Percentiles rank a stretch among this genome's conserved stretches.
Conservation (phyloP, 306 rosid genomes). For the Ceratonia siliqua region DNA sequence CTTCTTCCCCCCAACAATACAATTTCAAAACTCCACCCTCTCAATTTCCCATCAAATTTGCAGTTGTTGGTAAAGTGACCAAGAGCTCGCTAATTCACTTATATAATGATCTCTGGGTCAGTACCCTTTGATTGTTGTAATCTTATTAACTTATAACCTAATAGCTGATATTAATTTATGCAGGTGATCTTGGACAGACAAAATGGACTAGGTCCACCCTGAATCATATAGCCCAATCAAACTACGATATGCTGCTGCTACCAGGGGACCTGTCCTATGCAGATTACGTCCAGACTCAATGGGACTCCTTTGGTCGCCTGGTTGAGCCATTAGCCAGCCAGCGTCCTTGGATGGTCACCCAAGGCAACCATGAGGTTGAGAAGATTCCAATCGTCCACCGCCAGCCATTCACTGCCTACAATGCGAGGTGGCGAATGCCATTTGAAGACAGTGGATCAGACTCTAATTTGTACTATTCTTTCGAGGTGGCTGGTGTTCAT, state of each 20-base stretch:
- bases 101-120: too few relatives aligned
- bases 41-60: conserved; percentile 70
- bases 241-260: conserved; percentile 70
- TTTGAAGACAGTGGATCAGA: conserved; percentile 63
- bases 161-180: too few relatives aligned
- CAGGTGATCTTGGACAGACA: conserved; percentile 94
- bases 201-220: conserved; percentile 75
- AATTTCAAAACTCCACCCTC: conserved; percentile 70
- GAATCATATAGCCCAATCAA: conserved; percentile 48
- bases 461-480: conserved; percentile 87
- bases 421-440: conserved; percentile 87
- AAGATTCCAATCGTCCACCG: conserved; percentile 41
- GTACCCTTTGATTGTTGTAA: too few relatives aligned
- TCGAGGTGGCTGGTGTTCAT: conserved; percentile 72
- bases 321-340: conserved; percentile 76
- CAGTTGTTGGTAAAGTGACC: conserved; percentile 51
- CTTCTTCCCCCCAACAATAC: conserved; percentile 39
- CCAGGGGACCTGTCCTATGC: conserved; percentile 90
- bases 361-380: conserved; percentile 84
- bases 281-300: conserved; percentile 35
- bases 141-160: too few relatives aligned
- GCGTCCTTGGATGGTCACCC: conserved; percentile 96
- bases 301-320: conserved; percentile 84
- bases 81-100: background rate
- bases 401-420: conserved; percentile 67